Conservation (phyloP, 805 yeast species). For the Metschnikowia drakensbergensis region DNA sequence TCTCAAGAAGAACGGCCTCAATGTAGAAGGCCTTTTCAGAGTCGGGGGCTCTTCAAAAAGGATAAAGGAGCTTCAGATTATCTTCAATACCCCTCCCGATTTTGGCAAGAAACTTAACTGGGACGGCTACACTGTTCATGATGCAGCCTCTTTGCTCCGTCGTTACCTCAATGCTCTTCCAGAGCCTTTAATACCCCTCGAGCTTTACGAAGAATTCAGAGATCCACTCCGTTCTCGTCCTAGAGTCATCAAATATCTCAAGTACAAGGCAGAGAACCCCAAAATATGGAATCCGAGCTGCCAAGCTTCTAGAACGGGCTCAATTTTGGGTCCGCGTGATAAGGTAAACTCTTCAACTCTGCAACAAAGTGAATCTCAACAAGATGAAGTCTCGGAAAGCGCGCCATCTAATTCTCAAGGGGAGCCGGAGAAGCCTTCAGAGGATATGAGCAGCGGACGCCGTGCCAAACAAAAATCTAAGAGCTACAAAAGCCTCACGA, state of each 20-base stretch:
- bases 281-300: conserved; percentile 8
- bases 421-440: neutral
- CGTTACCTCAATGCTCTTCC: conserved; percentile 83
- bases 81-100: conserved; percentile 83
- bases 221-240: conserved; percentile 65
- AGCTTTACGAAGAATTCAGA: conserved; percentile 72
- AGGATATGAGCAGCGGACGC: neutral
- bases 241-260: conserved; percentile 61
- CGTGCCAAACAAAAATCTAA: conserved; percentile 29
- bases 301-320: neutral
- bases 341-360: conserved; percentile 3
- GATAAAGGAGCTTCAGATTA: conserved; percentile 76
- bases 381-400: neutral
- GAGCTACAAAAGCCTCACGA: conserved; percentile 54
- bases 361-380: neutral
- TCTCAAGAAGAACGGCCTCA: conserved; percentile 71
- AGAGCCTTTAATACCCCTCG: conserved; percentile 85
- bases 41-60: conserved; percentile 90
- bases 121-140: conserved; percentile 95
- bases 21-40: conserved; percentile 87
- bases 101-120: conserved; percentile 85
- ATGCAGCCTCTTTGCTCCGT: conserved; percentile 87
- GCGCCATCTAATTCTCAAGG: neutral
- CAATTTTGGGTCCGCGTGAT: neutral
- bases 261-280: conserved; percentile 50